Evolutionary conservation across 78 protist species (phyloP).

Genomic region (Neovahlkampfia damariscottae): DNA sequence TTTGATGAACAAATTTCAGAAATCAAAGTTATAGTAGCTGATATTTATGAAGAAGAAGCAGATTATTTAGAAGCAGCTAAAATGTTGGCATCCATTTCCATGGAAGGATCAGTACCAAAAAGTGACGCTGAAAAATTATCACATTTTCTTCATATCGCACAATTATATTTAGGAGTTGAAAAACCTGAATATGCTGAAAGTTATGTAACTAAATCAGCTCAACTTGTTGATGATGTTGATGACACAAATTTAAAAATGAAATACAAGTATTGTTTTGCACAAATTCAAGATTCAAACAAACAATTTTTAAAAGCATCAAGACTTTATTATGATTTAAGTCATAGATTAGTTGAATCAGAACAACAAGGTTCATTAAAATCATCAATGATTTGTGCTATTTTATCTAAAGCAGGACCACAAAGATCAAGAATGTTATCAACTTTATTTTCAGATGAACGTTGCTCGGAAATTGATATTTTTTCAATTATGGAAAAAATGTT

Average conservation of each 20-base stretch:
- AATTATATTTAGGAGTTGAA: neutral
- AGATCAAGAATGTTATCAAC: conserved; percentile 78
- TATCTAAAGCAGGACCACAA: conserved; percentile 82
- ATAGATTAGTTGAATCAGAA: neutral
- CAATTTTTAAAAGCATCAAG: conserved; percentile 22
- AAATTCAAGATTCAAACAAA: conserved; percentile 14
- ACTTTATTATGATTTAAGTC: conserved; percentile 14
- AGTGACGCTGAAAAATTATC: neutral
- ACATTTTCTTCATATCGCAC: neutral
- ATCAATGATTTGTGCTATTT: conserved; percentile 71
- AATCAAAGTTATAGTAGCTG: too few species aligned
- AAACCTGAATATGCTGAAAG: neutral
- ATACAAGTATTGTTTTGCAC: neutral
- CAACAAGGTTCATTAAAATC: conserved; percentile 20
- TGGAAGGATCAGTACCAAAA: neutral
- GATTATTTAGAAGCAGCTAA: neutral
- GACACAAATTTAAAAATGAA: neutral
- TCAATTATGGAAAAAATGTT: conserved; percentile 19
- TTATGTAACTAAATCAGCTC: neutral
- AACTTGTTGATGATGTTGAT: neutral
- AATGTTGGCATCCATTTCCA: neutral
- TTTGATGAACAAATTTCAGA: too few species aligned
- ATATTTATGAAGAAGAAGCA: neutral
- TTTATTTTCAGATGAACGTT: conserved; percentile 81
- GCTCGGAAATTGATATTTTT: conserved; percentile 7